Evolutionary conservation across 805 yeast species (phyloP).

Genomic region (Myxozyma sirexii): DNA sequence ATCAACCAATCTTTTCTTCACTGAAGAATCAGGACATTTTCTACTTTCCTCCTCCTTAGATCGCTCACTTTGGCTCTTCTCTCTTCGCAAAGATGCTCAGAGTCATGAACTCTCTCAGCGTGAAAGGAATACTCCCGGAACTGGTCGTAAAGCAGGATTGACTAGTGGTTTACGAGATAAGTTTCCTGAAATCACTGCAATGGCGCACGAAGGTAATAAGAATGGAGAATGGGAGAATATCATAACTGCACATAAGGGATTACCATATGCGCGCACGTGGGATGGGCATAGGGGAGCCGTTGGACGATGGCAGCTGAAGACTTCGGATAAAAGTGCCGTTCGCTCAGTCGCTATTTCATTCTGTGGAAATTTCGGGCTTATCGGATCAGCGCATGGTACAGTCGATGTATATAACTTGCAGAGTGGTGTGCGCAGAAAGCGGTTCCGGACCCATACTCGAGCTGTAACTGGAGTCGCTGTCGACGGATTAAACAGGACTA

Average conservation of each 20-base stretch:
- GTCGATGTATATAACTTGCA: slow-evolving; percentile 87
- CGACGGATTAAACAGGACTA: slow-evolving; percentile 85
- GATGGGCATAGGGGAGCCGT: slow-evolving; percentile 74
- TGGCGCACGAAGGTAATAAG: slow-evolving; percentile 37
- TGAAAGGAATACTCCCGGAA: slow-evolving; percentile 45
- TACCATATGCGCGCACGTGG: slow-evolving; percentile 88
- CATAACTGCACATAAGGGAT: slow-evolving; percentile 84
- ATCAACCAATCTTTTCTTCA: slow-evolving; percentile 73
- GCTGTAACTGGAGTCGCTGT: slow-evolving; percentile 86
- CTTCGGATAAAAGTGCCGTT: slow-evolving; percentile 77
- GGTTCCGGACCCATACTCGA: slow-evolving; percentile 55
- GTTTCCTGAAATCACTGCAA: slow-evolving; percentile 65
- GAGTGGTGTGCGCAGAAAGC: slow-evolving; percentile 79
- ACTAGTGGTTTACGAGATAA: slow-evolving; percentile 52
- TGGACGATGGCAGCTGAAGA: slow-evolving; percentile 69
- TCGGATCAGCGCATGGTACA: slow-evolving; percentile 86
- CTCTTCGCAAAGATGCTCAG: slow-evolving; percentile 93
- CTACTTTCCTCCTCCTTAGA: slow-evolving; percentile 85
- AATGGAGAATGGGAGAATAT: slow-evolving; percentile 77
- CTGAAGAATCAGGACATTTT: slow-evolving; percentile 80
- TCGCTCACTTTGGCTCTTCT: slow-evolving; percentile 84
- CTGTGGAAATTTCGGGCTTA: slow-evolving; percentile 93
- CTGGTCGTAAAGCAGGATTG: slow-evolving; percentile 35
- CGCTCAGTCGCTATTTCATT: slow-evolving; percentile 78
- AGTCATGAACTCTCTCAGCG: slow-evolving; percentile 90